Conservation (phyloP, 495 filamentous ascomycete species). For the Penicillium chermesinum region DNA sequence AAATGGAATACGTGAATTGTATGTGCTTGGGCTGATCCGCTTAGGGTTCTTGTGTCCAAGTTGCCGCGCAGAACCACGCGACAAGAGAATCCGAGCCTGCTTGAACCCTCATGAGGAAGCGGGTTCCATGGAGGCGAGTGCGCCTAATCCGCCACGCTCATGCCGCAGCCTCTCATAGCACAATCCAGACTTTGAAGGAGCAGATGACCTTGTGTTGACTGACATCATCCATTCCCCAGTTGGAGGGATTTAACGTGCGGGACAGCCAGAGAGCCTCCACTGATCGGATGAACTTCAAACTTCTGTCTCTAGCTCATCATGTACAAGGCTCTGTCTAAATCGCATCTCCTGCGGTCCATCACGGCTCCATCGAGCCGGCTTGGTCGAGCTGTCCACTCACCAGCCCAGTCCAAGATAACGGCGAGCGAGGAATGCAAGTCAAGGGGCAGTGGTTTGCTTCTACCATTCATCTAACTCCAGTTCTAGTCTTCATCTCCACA, state of each 20-base stretch:
- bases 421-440: slow-evolving; percentile 13
- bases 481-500: slow-evolving; percentile 11
- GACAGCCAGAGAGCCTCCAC: no score
- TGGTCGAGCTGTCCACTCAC: slow-evolving; percentile 5
- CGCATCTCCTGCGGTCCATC: slow-evolving; percentile 8
- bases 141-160: slow-evolving; percentile 12
- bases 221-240: neutral
- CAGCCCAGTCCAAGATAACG: slow-evolving; percentile 4
- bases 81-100: no score
- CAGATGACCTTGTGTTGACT: neutral
- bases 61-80: no score
- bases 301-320: no score
- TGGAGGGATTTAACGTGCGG: neutral
- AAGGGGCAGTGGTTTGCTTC: no score
- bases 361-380: slow-evolving; percentile 4
- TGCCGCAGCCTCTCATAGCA: slow-evolving; percentile 3
- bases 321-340: slow-evolving; percentile 11
- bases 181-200: neutral
- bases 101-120: neutral
- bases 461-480: neutral
- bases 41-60: no score
- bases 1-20: no score
- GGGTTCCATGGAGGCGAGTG: slow-evolving; percentile 7
- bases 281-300: no score
- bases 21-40: no score